phyloP scores from a whole-genome alignment of 495 filamentous ascomycete genomes.

The Ascodesmis nigricans region DNA sequence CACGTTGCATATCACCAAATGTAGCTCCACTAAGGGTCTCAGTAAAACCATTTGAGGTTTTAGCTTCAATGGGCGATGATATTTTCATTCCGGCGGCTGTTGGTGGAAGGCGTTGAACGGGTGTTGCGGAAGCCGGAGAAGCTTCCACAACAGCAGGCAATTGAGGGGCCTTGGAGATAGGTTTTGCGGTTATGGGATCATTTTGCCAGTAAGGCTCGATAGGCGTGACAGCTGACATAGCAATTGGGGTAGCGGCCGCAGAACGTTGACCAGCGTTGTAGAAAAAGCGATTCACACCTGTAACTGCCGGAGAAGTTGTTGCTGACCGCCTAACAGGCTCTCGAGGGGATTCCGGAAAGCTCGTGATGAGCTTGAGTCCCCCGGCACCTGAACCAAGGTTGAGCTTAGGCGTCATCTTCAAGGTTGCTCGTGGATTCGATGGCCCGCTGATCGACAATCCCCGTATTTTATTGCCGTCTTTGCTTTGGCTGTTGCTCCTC shows the following conservation, averaged over 20 bases:
- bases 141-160: no score
- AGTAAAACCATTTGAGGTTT: constrained; percentile 16
- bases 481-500: no score
- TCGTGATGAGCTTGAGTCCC: constrained; percentile 87
- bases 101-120: constrained; percentile 7
- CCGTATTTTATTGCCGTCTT: no score
- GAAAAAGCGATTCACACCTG: constrained; percentile 31
- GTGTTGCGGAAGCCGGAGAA: no score
- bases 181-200: no score
- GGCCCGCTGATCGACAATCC: constrained; percentile 19
- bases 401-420: constrained; percentile 36
- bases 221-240: constrained; percentile 70
- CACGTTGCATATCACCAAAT: no score
- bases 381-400: no score
- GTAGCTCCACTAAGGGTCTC: constrained; percentile 11
- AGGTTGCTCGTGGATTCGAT: constrained; percentile 17
- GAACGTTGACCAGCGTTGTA: constrained; percentile 47
- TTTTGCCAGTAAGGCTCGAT: constrained; percentile 26
- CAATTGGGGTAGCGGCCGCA: constrained; percentile 48
- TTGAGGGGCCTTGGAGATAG: no score
- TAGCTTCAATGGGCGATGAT: constrained; percentile 15
- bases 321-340: constrained; percentile 18
- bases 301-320: constrained; percentile 17
- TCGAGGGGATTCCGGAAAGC: constrained; percentile 30
- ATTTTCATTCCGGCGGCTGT: constrained; percentile 15